A percentile compares a stretch with the other conserved stretches of the same genome.
Evolutionary conservation across 129 eudicot species (phyloP).

Genomic region (Ambrosia artemisiifolia): DNA sequence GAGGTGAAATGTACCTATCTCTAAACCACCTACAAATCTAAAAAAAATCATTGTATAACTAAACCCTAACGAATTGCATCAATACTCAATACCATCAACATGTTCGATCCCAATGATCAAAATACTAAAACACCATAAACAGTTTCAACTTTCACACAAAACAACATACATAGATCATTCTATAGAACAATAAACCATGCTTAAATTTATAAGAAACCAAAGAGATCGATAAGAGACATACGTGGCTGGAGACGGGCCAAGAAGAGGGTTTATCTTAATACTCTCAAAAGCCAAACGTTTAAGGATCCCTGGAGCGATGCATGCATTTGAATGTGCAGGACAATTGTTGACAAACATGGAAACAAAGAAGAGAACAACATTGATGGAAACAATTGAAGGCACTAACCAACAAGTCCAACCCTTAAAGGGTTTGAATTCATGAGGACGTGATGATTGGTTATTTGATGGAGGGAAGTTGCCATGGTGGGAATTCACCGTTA

Average conservation of each 20-base stretch:
- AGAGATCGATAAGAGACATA: slow-evolving; percentile 17
- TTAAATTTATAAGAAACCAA: not conserved
- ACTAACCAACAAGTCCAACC: slow-evolving; percentile 67
- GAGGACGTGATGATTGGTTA: slow-evolving; percentile 16
- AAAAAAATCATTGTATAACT: too few relatives aligned
- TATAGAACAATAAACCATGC: not conserved
- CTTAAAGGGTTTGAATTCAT: slow-evolving; percentile 33
- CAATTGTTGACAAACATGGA: slow-evolving; percentile 64
- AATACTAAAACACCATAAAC: not conserved
- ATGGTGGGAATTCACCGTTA: slow-evolving; percentile 41
- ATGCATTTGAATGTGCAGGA: slow-evolving; percentile 38
- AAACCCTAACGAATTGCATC: too few relatives aligned
- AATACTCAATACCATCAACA: too few relatives aligned
- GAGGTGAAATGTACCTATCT: too few relatives aligned
- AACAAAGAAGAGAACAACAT: slow-evolving; percentile 40
- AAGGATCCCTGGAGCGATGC: slow-evolving; percentile 41
- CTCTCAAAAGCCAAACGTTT: slow-evolving; percentile 62
- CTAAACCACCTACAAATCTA: too few relatives aligned
- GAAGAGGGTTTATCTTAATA: slow-evolving; percentile 60
- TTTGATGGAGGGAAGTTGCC: slow-evolving; percentile 12
- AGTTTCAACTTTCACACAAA: not conserved
- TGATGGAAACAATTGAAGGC: slow-evolving; percentile 44
- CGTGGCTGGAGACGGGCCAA: slow-evolving; percentile 77
- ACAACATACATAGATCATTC: not conserved
- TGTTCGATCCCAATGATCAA: not conserved